These are phyloP conservation scores for Coelastrella sp. DNA, from an alignment of 139 green algal species.

Conservation along the genomic window DNA sequence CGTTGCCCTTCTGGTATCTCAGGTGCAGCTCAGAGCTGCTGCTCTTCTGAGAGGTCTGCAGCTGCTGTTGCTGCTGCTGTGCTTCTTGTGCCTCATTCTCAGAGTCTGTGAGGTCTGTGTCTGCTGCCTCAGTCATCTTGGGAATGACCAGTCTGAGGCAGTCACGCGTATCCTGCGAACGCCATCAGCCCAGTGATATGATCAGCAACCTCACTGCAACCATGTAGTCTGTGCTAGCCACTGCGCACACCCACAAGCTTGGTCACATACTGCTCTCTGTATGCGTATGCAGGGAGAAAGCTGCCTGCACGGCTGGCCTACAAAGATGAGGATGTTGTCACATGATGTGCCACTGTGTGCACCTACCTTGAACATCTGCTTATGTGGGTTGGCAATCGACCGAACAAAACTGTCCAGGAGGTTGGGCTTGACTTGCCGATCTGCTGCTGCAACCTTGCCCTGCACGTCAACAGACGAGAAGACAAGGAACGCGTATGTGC, in stretches of 20 bases:
- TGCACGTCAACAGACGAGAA: neutral
- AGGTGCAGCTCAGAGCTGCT: conserved; percentile 23
- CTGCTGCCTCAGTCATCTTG: neutral
- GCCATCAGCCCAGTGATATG: too few relatives aligned
- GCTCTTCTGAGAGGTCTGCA: neutral
- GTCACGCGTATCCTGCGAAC: conserved; percentile 21
- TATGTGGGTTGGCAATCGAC: conserved; percentile 7
- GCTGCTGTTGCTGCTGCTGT: conserved; percentile 13
- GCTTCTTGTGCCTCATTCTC: neutral
- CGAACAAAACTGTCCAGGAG: neutral
- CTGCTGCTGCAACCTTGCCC: conserved; percentile 9
- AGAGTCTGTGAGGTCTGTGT: neutral
- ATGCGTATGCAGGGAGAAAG: too few relatives aligned
- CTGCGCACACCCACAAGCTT: too few relatives aligned
- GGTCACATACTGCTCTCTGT: too few relatives aligned
- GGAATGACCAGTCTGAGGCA: neutral
- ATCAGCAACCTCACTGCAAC: too few relatives aligned
- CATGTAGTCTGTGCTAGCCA: too few relatives aligned
- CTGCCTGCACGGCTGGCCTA: too few relatives aligned
- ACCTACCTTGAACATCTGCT: conserved; percentile 24
- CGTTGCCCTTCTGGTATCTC: neutral
- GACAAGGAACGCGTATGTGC: neutral
- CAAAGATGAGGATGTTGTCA: too few relatives aligned
- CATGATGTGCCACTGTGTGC: too few relatives aligned
- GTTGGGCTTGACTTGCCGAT: neutral